These are phyloP conservation scores for Elsinoe ampelina DNA, from an alignment of 2,329 filamentous ascomycete genomes.

Conservation along the genomic window DNA sequence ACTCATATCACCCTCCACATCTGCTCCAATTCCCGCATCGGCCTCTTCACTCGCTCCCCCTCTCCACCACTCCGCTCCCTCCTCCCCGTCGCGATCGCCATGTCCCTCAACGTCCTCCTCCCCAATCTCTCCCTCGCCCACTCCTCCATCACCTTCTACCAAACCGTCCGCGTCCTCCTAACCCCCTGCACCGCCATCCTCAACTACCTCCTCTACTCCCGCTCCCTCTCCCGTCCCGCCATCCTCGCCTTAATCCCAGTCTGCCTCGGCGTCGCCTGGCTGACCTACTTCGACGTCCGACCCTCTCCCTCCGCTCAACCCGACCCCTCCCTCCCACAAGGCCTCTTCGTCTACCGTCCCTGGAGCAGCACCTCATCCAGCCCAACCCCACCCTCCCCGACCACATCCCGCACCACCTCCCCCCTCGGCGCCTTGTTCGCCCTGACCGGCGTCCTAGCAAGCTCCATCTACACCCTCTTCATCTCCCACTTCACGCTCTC, in stretches of 20 bases:
- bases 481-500: slow-evolving; percentile 57
- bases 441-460: slow-evolving; percentile 54
- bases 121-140: slow-evolving; percentile 60
- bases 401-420: slow-evolving; percentile 33
- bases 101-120: slow-evolving; percentile 61
- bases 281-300: slow-evolving; percentile 59
- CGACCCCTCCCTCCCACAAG: neutral
- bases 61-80: slow-evolving; percentile 40
- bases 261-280: slow-evolving; percentile 55
- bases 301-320: slow-evolving; percentile 6
- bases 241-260: slow-evolving; percentile 48
- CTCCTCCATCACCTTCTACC: slow-evolving; percentile 61
- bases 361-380: neutral
- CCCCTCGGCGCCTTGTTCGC: slow-evolving; percentile 55
- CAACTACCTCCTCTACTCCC: slow-evolving; percentile 53
- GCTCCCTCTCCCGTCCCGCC: slow-evolving; percentile 47
- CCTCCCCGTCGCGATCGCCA: slow-evolving; percentile 55
- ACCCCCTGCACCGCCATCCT: slow-evolving; percentile 57
- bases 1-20: slow-evolving; percentile 55
- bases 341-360: neutral
- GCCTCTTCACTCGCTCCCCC: slow-evolving; percentile 45
- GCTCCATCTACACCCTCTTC: slow-evolving; percentile 60
- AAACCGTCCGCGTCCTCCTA: slow-evolving; percentile 57
- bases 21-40: slow-evolving; percentile 49
- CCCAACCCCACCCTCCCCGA: neutral